Base-by-base conservation (phyloP, 768 basidiomycete genomes). In the Tylopilus subfusipes region DNA sequence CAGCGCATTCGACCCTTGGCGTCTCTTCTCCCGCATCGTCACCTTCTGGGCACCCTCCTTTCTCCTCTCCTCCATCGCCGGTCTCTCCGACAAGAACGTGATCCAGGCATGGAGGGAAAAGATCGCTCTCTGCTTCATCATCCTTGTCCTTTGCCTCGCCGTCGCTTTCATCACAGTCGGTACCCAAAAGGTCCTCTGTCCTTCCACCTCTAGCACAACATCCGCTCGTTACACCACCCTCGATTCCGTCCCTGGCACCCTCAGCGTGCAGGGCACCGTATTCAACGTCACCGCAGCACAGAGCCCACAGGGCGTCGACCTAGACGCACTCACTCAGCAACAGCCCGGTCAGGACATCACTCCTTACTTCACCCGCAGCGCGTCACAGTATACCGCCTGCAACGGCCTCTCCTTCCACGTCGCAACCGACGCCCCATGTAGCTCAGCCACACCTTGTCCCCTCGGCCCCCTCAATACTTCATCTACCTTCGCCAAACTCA, bases 101-200 rank as follows among this genome's bases (percentile, higher is more conserved):
- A 77, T 84, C 57, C 92, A 97, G 70, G 97, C 97, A 2, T 99
- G 97, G 97, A 83, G 95, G 66, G 97, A 99, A 73, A 99, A 98
- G 78, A 85, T 96, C 54, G 84, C 93, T 7, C 77, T 99, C 4
- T 98, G 95, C 72, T 84, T 90, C 70, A 86, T 98, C 65, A 90
- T 93, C 48, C 60, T 82, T 53, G 36, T 93, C 42, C 72, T 97
- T 19, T 97, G 96, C 60, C 84, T 78, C 19, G 70, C 76, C 42
- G 82, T 98, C 49, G 96, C 92, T 11, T 99, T 99, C 73, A 79
- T 87, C 52, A 99, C 97, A 36, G 91, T 99, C 60, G 96, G 96
- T 33, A 83, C 96, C 43, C 91, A 97, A 73, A 85, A 85, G 63
- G 91, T 93, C 42, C 82, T 99, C 29, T 99, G 97, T 74, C 93